These are phyloP conservation scores for Huntiella savannae DNA, from an alignment of 2,329 filamentous ascomycete species.

Conservation along the genomic window DNA sequence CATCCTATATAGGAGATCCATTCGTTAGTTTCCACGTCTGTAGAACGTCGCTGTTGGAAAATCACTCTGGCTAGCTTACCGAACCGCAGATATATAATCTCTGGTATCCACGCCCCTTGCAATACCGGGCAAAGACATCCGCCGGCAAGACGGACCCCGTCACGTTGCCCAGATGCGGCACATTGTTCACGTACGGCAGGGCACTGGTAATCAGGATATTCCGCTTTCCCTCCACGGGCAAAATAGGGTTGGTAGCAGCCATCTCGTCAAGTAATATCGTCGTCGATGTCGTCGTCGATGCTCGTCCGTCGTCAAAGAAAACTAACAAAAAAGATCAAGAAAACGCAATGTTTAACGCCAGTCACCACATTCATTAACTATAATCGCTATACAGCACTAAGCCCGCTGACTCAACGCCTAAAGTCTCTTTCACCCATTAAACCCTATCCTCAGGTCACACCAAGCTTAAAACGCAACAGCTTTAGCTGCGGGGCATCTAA, in stretches of 20 bases:
- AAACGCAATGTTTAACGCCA: too few species aligned
- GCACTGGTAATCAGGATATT: slow-evolving; percentile 86
- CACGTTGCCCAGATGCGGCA: slow-evolving; percentile 75
- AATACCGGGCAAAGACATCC: slow-evolving; percentile 70
- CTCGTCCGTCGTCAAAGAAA: too few species aligned
- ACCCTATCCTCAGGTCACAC: too few species aligned
- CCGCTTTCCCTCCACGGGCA: slow-evolving; percentile 54
- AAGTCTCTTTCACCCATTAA: too few species aligned
- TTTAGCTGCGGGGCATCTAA: too few species aligned
- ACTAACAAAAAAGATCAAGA: too few species aligned
- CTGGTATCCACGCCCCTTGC: slow-evolving; percentile 57
- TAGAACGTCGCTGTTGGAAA: neutral
- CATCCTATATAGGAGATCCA: slow-evolving; percentile 37
- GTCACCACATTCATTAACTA: too few species aligned
- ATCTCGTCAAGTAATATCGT: neutral
- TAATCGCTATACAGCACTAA: too few species aligned
- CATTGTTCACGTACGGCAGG: slow-evolving; percentile 60
- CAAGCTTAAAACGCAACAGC: too few species aligned
- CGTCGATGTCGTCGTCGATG: too few species aligned
- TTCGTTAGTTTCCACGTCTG: neutral
- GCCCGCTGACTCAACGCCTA: too few species aligned
- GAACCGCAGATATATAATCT: slow-evolving; percentile 70
- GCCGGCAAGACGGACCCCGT: slow-evolving; percentile 75
- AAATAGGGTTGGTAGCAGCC: slow-evolving; percentile 23
- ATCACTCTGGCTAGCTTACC: slow-evolving; percentile 13